These are phyloP conservation scores for Coprinellus aureogranulatus DNA, from an alignment of 768 basidiomycete genomes.

Conservation along the genomic window DNA sequence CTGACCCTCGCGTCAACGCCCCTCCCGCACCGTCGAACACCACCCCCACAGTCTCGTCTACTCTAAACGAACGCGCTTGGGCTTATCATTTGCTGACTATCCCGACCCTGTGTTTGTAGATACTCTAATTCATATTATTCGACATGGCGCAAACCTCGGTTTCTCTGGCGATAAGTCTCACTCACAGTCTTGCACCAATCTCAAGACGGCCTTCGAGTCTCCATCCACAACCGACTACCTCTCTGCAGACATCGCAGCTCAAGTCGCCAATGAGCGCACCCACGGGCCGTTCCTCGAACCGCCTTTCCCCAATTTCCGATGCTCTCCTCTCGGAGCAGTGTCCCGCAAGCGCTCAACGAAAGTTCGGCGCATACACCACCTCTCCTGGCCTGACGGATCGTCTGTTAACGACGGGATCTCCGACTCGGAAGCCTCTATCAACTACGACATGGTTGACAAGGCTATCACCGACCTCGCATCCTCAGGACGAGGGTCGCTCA, in stretches of 20 bases:
- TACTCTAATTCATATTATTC: constrained; percentile 23
- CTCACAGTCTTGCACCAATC: constrained; percentile 18
- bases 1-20: constrained; percentile 17
- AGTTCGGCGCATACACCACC: constrained; percentile 16
- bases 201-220: constrained; percentile 22
- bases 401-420: constrained; percentile 31
- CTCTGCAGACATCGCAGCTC: not conserved
- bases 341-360: constrained; percentile 18
- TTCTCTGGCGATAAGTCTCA: constrained; percentile 14
- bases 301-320: constrained; percentile 17
- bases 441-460: constrained; percentile 24
- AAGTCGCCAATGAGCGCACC: constrained; percentile 2
- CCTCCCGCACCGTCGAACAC: not conserved
- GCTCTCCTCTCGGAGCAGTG: constrained; percentile 24
- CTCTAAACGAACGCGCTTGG: constrained; percentile 7
- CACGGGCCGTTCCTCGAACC: constrained; percentile 19
- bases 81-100: not conserved
- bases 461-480: constrained; percentile 20
- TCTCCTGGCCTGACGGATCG: constrained; percentile 24
- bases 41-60: constrained; percentile 9
- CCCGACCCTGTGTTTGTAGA: constrained; percentile 17
- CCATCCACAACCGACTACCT: not conserved
- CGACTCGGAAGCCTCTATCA: constrained; percentile 23
- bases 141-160: constrained; percentile 24
- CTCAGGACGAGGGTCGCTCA: constrained; percentile 25